Evolutionary conservation across 2,329 filamentous ascomycete species (phyloP), one percentile per base, ranked within the genome.

Genomic region (Nemania abortiva): DNA sequence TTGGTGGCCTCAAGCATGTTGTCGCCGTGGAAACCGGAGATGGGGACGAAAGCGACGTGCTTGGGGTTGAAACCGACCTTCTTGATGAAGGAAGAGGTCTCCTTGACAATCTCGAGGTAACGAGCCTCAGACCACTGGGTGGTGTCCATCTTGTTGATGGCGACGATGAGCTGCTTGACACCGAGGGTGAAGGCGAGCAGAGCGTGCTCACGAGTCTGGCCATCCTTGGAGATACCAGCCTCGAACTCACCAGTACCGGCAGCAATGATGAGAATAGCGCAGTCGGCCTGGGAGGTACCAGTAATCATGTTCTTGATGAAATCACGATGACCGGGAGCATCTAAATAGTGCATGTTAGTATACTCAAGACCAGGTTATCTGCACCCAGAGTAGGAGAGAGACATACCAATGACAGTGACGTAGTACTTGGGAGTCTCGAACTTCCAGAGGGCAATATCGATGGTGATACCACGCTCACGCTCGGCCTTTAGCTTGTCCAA

Each of bases 271-370:
- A 99, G 95, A 86, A 99, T 94, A 83, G 96, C 96, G 88, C 96
- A 98, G 84, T 99, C 96, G 81, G 96, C 96, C 92, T 98, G 96
- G 86, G 96, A 99, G 83, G 96, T 98, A 95, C 96, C 96, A 92
- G 96, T 98, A 87, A 99, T 99, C 96, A 99, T 99, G 95, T 98
- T 99, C 95, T 99, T 99, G 94, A 99, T 98, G 91, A 98, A 99
- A 84, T 99, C 96, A 96, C 96, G 95, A 88, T 99, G 96, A 88
- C 96, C 96, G 82, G 96, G 96, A 85, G 96, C 96, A 83, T 99
- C 93, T 92, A 77, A 10, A 18, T 29, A 49, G 2, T 49, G 39
- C 5, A 27, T 20, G 61, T 69, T 61, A 71, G 68, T 53, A 68
- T 49, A 37, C n/a, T 11, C 6, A 24, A 18, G 27, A 22, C 11